These are phyloP conservation scores for Pseudoturritis turrita DNA, from an alignment of 345 rosid genomes.

Conservation along the genomic window DNA sequence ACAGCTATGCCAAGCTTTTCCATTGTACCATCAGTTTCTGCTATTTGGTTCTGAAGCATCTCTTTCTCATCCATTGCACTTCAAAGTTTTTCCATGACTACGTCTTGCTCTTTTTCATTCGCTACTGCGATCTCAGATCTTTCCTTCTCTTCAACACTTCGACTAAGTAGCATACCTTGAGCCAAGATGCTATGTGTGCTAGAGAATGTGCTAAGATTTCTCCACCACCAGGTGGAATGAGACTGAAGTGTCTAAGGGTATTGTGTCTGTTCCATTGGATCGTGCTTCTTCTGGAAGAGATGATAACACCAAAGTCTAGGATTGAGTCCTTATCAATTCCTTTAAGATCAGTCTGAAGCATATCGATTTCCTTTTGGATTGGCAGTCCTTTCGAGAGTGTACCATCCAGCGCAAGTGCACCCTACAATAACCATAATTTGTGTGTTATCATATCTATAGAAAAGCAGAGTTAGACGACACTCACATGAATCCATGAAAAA, in stretches of 20 bases:
- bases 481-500: not conserved
- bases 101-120: too few species aligned
- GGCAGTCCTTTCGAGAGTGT: conserved; percentile 87
- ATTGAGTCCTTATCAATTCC: conserved; percentile 67
- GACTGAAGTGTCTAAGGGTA: conserved; percentile 70
- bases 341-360: conserved; percentile 53
- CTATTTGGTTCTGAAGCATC: too few species aligned
- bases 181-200: conserved; percentile 75
- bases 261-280: conserved; percentile 62
- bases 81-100: too few species aligned
- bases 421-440: conserved; percentile 37
- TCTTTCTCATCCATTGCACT: too few species aligned
- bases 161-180: conserved; percentile 58
- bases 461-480: not conserved
- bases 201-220: conserved; percentile 77
- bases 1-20: too few species aligned
- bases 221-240: conserved; percentile 87
- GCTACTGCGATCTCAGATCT: too few species aligned
- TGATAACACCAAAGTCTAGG: conserved; percentile 67
- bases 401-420: conserved; percentile 85
- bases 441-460: not conserved
- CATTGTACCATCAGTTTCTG: too few species aligned
- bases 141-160: too few species aligned
- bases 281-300: conserved; percentile 90
- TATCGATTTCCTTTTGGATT: too few species aligned